Evolutionary conservation across 2,329 filamentous ascomycete species (phyloP), one percentile per base, ranked within the genome.

Genomic region (Cytospora schulzeri): DNA sequence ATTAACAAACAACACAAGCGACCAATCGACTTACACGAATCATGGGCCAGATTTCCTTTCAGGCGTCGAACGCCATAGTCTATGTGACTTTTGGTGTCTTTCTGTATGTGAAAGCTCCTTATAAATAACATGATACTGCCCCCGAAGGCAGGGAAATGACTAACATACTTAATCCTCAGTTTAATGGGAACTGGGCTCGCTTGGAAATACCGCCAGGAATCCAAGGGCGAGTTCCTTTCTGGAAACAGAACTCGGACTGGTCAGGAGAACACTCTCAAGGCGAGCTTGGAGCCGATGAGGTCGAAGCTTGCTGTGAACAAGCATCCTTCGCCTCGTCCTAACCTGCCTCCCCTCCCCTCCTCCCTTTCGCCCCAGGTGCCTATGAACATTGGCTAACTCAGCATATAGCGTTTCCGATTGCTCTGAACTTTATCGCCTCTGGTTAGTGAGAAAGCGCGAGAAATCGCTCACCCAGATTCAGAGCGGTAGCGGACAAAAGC

Each of bases 371-470:
- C 35, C 3, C 22, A 24, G 19, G n/a, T n/a, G n/a, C n/a, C n/a
- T 54, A 9, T n/a, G 50, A 31, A 56, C 45, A 31, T 31, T 35
- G 56, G 14, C 60, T 68, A 28, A 57, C 28, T 29, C 33, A 3
- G 70, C 9, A 48, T 19, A 66, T 72, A 95, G 91, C 90, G 69
- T 80, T 92, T 69, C 91, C 91, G 71, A 81, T 95, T 77, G 91
- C 91, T 76, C 83, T 95, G 75, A 95, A 95, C 80, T 95, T 95
- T 81, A 91, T 95, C 80, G 91, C 91, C 77, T 92, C 91, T 81
- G 91, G 91, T 95, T 88, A 94, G 91, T 94, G 62, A 78, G 77
- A 77, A 75, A 75, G 74, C 73, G 72, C 67, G 60, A 68, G 64
- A 68, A 63, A 70, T 68, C 71, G 68, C 69, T 71, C 69, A 67